Conservation (phyloP, 129 eudicot species). For the Arctium lappa region DNA sequence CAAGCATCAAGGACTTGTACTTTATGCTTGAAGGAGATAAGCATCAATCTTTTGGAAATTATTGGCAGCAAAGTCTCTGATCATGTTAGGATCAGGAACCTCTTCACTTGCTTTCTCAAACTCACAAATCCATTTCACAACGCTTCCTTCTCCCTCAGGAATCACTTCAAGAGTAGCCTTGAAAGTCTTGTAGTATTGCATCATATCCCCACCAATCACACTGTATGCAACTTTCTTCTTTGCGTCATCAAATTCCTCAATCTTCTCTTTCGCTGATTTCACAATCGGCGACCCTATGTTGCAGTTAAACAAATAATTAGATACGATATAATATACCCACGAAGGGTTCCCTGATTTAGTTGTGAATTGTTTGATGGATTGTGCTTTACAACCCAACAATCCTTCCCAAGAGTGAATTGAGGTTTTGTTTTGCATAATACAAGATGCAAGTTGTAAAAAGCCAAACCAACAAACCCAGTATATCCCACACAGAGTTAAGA, state of each 20-base stretch:
- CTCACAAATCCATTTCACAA: slow-evolving; percentile 69
- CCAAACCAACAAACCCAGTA: neutral
- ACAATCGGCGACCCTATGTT: slow-evolving; percentile 40
- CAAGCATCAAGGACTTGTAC: slow-evolving; percentile 3
- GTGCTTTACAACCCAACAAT: neutral
- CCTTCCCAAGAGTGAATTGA: too few relatives aligned
- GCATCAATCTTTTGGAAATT: slow-evolving; percentile 62
- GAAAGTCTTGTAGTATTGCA: slow-evolving; percentile 62
- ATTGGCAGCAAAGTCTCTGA: slow-evolving; percentile 63
- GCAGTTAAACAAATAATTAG: neutral
- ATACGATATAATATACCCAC: neutral
- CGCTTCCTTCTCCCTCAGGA: slow-evolving; percentile 58
- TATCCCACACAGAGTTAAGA: neutral
- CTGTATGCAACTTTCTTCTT: slow-evolving; percentile 51
- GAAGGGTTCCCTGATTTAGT: neutral
- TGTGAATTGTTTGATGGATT: neutral
- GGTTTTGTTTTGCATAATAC: neutral
- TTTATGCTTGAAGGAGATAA: slow-evolving; percentile 47
- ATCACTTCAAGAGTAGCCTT: slow-evolving; percentile 50
- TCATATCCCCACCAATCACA: slow-evolving; percentile 66
- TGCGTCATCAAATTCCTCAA: slow-evolving; percentile 55
- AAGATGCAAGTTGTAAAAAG: neutral
- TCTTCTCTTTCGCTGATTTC: slow-evolving; percentile 57
- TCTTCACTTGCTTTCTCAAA: slow-evolving; percentile 73
- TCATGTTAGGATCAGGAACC: slow-evolving; percentile 52